Percentiles rank a stretch among this genome's conserved stretches.
Evolutionary conservation across 345 rosid species (phyloP).

Genomic region (Lenwebbia sp.): DNA sequence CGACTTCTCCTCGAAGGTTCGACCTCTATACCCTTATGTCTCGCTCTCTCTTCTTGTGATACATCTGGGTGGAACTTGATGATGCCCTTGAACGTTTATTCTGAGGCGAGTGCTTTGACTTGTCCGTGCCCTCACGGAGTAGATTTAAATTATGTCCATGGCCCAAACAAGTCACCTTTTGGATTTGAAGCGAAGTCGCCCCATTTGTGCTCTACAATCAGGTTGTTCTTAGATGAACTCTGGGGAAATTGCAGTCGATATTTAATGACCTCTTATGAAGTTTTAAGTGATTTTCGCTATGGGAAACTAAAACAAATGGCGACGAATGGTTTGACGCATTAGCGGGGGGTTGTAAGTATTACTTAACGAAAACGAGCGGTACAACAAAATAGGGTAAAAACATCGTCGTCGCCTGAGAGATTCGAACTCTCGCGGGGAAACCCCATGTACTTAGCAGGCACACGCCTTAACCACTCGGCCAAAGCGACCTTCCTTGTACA

Average conservation of each 20-base stretch:
- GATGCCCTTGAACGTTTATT: background rate
- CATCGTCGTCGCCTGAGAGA: slow-evolving; percentile 51
- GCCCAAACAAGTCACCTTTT: fast-evolving
- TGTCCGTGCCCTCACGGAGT: background rate
- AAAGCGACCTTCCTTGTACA: slow-evolving; percentile 27
- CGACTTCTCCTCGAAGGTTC: background rate
- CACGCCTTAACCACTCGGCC: slow-evolving; percentile 94
- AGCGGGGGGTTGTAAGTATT: too few relatives aligned
- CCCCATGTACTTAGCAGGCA: slow-evolving; percentile 85
- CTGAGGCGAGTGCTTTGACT: background rate
- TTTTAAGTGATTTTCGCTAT: background rate
- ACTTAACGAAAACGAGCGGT: fast-evolving
- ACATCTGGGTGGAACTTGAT: background rate
- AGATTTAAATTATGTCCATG: fast-evolving
- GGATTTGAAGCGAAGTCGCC: background rate
- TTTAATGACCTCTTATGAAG: background rate
- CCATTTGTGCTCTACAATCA: background rate
- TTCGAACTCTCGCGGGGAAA: slow-evolving; percentile 75
- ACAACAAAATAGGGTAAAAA: background rate
- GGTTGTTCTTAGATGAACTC: background rate
- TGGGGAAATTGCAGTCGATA: background rate
- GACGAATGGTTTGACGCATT: too few relatives aligned
- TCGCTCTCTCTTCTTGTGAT: background rate
- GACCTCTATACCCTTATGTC: background rate
- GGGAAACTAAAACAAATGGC: fast-evolving